Percentiles rank a stretch among this genome's conserved stretches.
Evolutionary conservation across 1,139 yeast species (phyloP).

Genomic region (Arxiozyma telluris): DNA sequence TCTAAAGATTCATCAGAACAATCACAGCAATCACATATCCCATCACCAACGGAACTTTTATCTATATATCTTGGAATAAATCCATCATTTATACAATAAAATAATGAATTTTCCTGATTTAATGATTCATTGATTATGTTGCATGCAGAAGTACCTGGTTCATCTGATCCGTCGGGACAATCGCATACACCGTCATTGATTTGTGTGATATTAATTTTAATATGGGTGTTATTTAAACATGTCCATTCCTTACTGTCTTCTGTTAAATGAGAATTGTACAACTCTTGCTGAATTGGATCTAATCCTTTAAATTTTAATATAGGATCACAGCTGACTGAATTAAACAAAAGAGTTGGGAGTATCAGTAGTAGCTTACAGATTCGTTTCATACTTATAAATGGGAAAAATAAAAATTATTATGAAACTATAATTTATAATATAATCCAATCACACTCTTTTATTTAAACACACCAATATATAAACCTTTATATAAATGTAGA

Average conservation of each 20-base stretch:
- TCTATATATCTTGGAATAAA: slow-evolving; percentile 49
- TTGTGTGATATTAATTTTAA: slow-evolving; percentile 48
- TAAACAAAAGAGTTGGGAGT: neutral
- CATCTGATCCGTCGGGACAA: slow-evolving; percentile 97
- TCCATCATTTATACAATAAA: slow-evolving; percentile 75
- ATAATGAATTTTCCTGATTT: slow-evolving; percentile 26
- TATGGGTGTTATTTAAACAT: slow-evolving; percentile 59
- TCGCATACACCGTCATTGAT: slow-evolving; percentile 89
- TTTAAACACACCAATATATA: neutral
- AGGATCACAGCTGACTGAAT: neutral
- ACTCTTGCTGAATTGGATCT: neutral
- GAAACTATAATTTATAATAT: too few relatives aligned
- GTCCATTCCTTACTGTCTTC: slow-evolving; percentile 45
- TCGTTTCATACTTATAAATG: neutral
- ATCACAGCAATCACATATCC: slow-evolving; percentile 96
- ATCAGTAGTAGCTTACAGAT: neutral
- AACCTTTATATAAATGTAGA: neutral
- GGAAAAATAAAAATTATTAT: neutral
- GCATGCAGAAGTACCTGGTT: slow-evolving; percentile 93
- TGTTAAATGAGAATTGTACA: neutral
- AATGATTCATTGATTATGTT: slow-evolving; percentile 22
- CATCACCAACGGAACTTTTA: slow-evolving; percentile 63
- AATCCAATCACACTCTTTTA: neutral
- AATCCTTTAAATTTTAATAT: neutral
- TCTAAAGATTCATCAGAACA: slow-evolving; percentile 82